A percentile compares a stretch with the other conserved stretches of the same genome.
Evolutionary conservation across 352 stramenopile species (phyloP).

Genomic region (Phytophthora pini): DNA sequence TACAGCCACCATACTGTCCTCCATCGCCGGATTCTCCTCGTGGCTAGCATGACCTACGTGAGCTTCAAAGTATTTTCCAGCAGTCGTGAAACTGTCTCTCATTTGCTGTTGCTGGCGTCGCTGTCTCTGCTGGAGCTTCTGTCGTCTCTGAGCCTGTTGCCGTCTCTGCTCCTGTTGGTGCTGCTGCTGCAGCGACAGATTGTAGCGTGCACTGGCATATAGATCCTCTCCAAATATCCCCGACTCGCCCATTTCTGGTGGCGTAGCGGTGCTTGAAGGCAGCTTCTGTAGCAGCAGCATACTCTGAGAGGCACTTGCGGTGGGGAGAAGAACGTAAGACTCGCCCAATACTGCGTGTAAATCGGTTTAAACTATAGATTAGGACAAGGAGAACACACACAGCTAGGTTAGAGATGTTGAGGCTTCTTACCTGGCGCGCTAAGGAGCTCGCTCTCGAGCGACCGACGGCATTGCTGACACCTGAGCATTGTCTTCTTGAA

Average conservation of each 20-base stretch:
- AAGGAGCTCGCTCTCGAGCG: slow-evolving; percentile 48
- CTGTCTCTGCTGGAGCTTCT: slow-evolving; percentile 32
- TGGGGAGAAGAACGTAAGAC: slow-evolving; percentile 80
- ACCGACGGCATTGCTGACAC: slow-evolving; percentile 43
- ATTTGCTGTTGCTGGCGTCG: slow-evolving; percentile 37
- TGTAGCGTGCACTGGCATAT: slow-evolving; percentile 53
- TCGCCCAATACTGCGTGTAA: slow-evolving; percentile 55
- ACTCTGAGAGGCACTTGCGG: slow-evolving; percentile 61
- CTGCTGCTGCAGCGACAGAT: slow-evolving; percentile 52
- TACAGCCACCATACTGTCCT: slow-evolving; percentile 69
- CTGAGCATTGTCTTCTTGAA: slow-evolving; percentile 35
- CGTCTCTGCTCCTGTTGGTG: slow-evolving; percentile 40
- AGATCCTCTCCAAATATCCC: slow-evolving; percentile 42
- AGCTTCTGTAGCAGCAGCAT: slow-evolving; percentile 60
- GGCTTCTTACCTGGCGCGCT: slow-evolving; percentile 37
- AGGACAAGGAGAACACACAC: not conserved
- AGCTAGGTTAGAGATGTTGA: not conserved
- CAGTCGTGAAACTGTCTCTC: slow-evolving; percentile 32
- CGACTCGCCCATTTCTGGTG: slow-evolving; percentile 39
- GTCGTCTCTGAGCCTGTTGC: slow-evolving; percentile 32
- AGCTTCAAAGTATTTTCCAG: slow-evolving; percentile 27
- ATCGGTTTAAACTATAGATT: slow-evolving; percentile 4
- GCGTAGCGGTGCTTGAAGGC: slow-evolving; percentile 15
- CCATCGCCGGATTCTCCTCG: slow-evolving; percentile 35
- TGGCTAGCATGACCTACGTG: slow-evolving; percentile 28